Conservation (phyloP, 371 early-diverging fungal genomes). For the Lichtheimia ramosa region DNA sequence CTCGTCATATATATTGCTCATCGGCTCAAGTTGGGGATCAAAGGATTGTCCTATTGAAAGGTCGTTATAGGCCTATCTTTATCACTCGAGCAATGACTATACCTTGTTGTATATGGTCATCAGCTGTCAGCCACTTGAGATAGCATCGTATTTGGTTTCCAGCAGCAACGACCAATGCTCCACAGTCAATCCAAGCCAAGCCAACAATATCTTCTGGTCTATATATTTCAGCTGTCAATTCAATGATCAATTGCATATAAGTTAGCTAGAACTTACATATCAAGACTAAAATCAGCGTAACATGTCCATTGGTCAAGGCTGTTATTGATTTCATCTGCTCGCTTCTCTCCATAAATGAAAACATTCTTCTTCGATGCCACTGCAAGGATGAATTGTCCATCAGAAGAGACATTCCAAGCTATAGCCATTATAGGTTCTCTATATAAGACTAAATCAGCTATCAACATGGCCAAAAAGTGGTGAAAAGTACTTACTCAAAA, state of each 20-base stretch:
- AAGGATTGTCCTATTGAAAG: conserved; percentile 14
- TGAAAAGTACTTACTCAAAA: conserved; percentile 22
- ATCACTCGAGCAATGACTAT: neutral
- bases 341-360: conserved; percentile 52
- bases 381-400: conserved; percentile 72
- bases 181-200: conserved; percentile 67
- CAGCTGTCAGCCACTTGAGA: conserved; percentile 65
- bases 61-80: neutral
- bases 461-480: neutral
- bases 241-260: neutral
- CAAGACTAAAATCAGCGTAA: conserved; percentile 45
- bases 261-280: conserved; percentile 25
- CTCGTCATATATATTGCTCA: conserved; percentile 59
- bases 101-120: conserved; percentile 40
- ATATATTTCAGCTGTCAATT: neutral
- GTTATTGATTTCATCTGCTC: conserved; percentile 23
- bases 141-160: conserved; percentile 59
- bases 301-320: conserved; percentile 38
- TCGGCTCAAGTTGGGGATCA: conserved; percentile 30
- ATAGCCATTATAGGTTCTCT: conserved; percentile 50
- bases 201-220: conserved; percentile 46
- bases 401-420: conserved; percentile 73
- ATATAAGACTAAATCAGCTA: neutral
- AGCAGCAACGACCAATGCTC: conserved; percentile 63
- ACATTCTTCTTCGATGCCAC: conserved; percentile 51